Conservation (phyloP, 129 eudicot genomes). For the Pittosporum tobira region DNA sequence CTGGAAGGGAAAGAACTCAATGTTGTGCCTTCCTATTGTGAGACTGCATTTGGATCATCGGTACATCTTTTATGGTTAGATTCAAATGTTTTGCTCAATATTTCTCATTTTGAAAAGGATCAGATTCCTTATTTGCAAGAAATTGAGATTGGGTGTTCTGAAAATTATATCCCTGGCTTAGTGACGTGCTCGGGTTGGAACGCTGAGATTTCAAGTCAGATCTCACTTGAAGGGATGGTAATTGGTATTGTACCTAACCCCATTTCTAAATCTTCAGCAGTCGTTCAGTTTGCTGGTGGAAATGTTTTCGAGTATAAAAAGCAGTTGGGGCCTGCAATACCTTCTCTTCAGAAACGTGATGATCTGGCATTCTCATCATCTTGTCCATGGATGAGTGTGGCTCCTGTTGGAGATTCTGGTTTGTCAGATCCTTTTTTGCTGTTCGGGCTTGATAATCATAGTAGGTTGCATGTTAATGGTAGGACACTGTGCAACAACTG, state of each 20-base stretch:
- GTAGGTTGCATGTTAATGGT: conserved; percentile 56
- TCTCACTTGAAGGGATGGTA: conserved; percentile 38
- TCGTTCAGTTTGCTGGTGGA: conserved; percentile 70
- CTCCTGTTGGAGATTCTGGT: conserved; percentile 29
- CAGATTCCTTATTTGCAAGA: conserved; percentile 41
- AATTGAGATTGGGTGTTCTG: conserved; percentile 63
- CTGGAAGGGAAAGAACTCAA: conserved; percentile 57
- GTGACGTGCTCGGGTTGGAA: conserved; percentile 70
- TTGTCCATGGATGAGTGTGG: conserved; percentile 79
- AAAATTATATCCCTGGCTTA: conserved; percentile 55
- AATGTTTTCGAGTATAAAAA: conserved; percentile 45
- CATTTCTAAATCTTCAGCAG: conserved; percentile 34
- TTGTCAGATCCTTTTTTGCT: conserved; percentile 36
- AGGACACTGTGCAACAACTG: conserved; percentile 68
- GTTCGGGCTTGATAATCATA: conserved; percentile 67
- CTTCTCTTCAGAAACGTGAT: conserved; percentile 29
- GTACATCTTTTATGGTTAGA: conserved; percentile 81
- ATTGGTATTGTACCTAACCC: conserved; percentile 50
- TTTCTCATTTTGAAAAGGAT: conserved; percentile 27
- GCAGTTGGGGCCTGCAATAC: conserved; percentile 21
- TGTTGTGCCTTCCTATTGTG: conserved; percentile 38
- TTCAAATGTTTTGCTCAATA: conserved; percentile 59
- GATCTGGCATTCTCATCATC: conserved; percentile 50
- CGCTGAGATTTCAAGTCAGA: conserved; percentile 25
- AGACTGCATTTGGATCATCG: conserved; percentile 28